Evolutionary conservation across 768 basidiomycete species (phyloP).

Genomic region (Rubroboletus pulcherrimus): DNA sequence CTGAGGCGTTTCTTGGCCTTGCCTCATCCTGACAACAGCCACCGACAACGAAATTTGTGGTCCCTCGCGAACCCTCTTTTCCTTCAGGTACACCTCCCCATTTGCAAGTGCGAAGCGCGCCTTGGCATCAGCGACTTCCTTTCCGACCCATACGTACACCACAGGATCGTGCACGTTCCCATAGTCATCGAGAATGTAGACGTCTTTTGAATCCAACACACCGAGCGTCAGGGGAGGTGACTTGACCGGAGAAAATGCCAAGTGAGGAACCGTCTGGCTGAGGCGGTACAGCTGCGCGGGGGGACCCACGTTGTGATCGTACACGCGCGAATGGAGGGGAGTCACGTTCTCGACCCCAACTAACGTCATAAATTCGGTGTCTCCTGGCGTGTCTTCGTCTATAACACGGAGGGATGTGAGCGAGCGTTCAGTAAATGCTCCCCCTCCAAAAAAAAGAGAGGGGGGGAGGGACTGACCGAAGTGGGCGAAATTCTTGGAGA

Average conservation of each 20-base stretch:
- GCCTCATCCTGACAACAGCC: constrained; percentile 7
- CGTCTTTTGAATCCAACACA: constrained; percentile 45
- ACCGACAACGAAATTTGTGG: constrained; percentile 19
- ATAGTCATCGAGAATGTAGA: constrained; percentile 50
- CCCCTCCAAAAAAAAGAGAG: neutral
- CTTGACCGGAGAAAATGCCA: constrained; percentile 36
- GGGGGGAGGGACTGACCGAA: constrained; percentile 37
- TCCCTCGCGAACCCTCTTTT: constrained; percentile 26
- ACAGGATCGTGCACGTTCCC: constrained; percentile 32
- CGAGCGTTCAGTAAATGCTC: neutral
- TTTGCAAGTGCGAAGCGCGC: constrained; percentile 55
- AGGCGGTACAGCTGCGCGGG: constrained; percentile 38
- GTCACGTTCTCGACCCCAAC: constrained; percentile 36
- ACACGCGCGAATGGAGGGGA: constrained; percentile 7
- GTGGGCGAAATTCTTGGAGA: constrained; percentile 43
- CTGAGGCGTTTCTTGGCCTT: constrained; percentile 49
- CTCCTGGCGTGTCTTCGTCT: constrained; percentile 53
- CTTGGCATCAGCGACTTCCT: constrained; percentile 38
- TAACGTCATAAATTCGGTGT: constrained; percentile 45
- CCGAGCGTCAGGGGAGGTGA: constrained; percentile 17
- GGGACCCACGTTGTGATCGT: neutral
- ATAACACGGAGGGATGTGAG: neutral
- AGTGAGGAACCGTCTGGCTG: constrained; percentile 42
- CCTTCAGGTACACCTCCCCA: constrained; percentile 48
- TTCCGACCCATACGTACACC: constrained; percentile 60